A percentile compares a stretch with the other conserved stretches of the same genome.
Conservation (phyloP, 176 grass and related monocot genomes). For the Avena atlantica region DNA sequence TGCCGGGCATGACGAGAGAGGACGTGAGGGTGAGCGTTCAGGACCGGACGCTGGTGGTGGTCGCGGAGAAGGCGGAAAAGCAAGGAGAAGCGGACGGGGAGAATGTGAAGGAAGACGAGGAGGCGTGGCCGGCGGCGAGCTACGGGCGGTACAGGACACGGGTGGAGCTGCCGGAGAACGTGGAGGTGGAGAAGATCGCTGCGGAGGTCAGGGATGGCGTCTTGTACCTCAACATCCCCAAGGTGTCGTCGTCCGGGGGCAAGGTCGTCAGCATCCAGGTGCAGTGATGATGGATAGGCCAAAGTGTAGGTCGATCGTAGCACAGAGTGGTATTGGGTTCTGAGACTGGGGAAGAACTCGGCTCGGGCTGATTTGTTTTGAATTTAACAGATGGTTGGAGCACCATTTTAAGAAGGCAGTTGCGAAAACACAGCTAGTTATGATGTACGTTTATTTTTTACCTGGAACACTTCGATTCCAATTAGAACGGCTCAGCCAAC, state of each 20-base stretch:
- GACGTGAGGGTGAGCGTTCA: slow-evolving; percentile 58
- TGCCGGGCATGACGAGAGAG: slow-evolving; percentile 58
- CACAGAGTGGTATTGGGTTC: background rate
- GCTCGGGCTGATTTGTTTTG: background rate
- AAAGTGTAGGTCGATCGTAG: background rate
- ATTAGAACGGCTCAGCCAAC: too few species aligned
- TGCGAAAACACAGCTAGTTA: too few species aligned
- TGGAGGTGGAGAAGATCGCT: slow-evolving; percentile 54
- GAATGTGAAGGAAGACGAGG: background rate
- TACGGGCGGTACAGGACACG: slow-evolving; percentile 61
- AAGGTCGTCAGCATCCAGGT: slow-evolving; percentile 57
- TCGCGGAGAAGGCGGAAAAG: slow-evolving; percentile 45
- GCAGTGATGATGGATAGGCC: slow-evolving; percentile 29
- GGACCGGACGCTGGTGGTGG: slow-evolving; percentile 53
- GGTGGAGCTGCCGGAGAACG: slow-evolving; percentile 63
- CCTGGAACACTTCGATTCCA: too few species aligned
- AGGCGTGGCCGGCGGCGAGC: slow-evolving; percentile 51
- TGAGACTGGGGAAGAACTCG: background rate
- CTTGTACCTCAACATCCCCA: slow-evolving; percentile 54
- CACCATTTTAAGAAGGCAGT: too few species aligned
- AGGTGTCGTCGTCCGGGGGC: slow-evolving; percentile 30
- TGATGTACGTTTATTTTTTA: too few species aligned
- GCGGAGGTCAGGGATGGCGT: slow-evolving; percentile 64
- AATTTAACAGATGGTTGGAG: background rate
- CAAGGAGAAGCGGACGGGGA: background rate